Conservation (phyloP, 139 green algal species). For the Chlamydomonas asymmetrica region DNA sequence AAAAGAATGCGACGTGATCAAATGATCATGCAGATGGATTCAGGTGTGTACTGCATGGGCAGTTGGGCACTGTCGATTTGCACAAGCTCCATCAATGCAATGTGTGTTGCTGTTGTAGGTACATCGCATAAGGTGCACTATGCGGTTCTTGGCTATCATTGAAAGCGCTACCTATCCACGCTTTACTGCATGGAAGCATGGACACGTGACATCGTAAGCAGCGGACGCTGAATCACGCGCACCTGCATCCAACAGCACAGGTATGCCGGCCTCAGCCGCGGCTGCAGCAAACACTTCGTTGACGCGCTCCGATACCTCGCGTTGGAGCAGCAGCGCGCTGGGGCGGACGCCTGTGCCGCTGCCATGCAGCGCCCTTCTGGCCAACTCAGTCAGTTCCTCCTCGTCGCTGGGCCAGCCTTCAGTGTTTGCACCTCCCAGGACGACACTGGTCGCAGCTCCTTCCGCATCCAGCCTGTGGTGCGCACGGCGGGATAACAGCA, state of each 20-base stretch:
- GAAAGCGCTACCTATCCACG: background rate
- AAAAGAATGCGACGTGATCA: background rate
- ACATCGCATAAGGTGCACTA: background rate
- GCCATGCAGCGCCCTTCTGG: background rate
- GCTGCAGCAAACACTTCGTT: conserved; percentile 58
- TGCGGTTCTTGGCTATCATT: background rate
- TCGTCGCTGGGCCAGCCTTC: conserved; percentile 15
- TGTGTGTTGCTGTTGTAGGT: background rate
- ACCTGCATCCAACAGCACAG: conserved; percentile 41
- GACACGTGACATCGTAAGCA: no score
- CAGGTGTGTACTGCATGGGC: background rate
- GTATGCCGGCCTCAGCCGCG: conserved; percentile 45
- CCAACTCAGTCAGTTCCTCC: background rate
- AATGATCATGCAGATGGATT: background rate
- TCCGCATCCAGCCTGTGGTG: conserved; percentile 57
- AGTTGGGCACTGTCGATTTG: background rate
- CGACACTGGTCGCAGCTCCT: conserved; percentile 62
- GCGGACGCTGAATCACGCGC: no score
- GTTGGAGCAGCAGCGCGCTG: conserved; percentile 68
- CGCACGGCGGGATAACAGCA: no score
- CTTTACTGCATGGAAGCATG: background rate
- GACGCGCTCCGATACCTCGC: conserved; percentile 74
- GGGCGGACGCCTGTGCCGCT: conserved; percentile 3
- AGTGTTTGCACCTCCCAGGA: conserved; percentile 70
- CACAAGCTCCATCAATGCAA: background rate